Evolutionary conservation across 1,284 basidiomycete species (phyloP), one percentile per base, ranked within the genome.

Genomic region (Filobasidium uniguttulatum): DNA sequence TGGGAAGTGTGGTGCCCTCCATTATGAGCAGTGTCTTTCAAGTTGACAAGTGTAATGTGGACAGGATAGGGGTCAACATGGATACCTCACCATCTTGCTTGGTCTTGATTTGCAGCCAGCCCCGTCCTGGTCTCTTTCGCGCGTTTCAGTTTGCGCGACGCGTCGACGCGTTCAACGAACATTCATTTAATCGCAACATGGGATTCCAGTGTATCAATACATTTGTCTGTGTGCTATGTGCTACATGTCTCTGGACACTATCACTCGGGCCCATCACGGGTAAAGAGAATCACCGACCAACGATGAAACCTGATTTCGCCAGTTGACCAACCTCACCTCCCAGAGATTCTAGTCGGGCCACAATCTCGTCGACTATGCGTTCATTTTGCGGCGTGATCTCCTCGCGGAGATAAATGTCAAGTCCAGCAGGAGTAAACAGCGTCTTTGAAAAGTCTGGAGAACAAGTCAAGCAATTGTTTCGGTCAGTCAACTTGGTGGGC

Each of bases 381-480:
- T 26, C 17, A 29, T 19, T 19, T 4, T 33, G 17, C 3, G 43
- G 30, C 5, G 30, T 19, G 25, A 33, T 25, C 14, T 20, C 17
- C 12, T 20, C 25, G 25, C 73, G 63, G 30, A 72, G 57, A 54
- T 75, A 74, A 31, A 77, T 64, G 56, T 77, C 75, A 29, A 76
- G 59, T 2, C 75, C 75, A 19, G 70, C 68, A 7, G 75, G 73
- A 2, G 75, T 76, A 63, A 77, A 76, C 30, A 76, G 59, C 20
- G 75, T 75, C 60, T 71, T 72, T 41, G 71, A 71, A 60, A 77
- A 77, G 60, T 68, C 67, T 68, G 29, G 2, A 9, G 12, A 50
- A 26, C 43, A 43, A 30, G 4, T 10, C 19, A n/a, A 33, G 34
- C 19, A n/a, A n/a, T n/a, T n/a, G n/a, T n/a, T n/a, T n/a, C n/a